phyloP scores from a whole-genome alignment of 2,329 filamentous ascomycete genomes.

The Apiospora koreana region DNA sequence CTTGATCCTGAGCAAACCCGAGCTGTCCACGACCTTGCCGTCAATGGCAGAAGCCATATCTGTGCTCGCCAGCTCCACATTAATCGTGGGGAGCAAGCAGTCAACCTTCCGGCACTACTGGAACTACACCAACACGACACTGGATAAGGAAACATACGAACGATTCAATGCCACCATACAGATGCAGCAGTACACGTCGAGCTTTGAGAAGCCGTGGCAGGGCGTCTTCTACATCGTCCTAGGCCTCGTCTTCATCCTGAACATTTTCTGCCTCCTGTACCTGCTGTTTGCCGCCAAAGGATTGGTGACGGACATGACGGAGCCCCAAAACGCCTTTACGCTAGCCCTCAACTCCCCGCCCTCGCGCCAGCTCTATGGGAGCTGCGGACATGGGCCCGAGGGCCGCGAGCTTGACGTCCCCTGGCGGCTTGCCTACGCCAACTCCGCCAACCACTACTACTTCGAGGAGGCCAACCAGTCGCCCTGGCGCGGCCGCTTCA shows the following conservation, averaged over 20 bases:
- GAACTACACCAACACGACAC: slow-evolving; percentile 39
- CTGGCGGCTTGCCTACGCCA: slow-evolving; percentile 42
- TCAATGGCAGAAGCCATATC: slow-evolving; percentile 75
- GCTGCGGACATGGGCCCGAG: slow-evolving; percentile 39
- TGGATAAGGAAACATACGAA: slow-evolving; percentile 51
- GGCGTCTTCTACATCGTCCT: slow-evolving; percentile 68
- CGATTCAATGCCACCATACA: slow-evolving; percentile 64
- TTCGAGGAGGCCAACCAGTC: slow-evolving; percentile 39
- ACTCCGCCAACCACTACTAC: slow-evolving; percentile 43
- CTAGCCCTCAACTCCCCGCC: slow-evolving; percentile 64
- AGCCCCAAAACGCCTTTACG: slow-evolving; percentile 74
- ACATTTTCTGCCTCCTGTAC: slow-evolving; percentile 65
- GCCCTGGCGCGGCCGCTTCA: slow-evolving; percentile 30
- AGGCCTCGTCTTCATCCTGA: slow-evolving; percentile 65
- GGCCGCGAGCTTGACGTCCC: slow-evolving; percentile 40
- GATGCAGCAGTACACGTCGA: slow-evolving; percentile 70
- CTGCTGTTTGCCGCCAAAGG: slow-evolving; percentile 55
- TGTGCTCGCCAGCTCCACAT: slow-evolving; percentile 66
- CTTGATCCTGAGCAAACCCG: slow-evolving; percentile 42
- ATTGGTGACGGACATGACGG: slow-evolving; percentile 76
- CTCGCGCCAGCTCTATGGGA: slow-evolving; percentile 37
- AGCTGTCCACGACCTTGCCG: slow-evolving; percentile 55
- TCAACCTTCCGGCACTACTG: slow-evolving; percentile 63
- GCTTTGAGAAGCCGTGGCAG: slow-evolving; percentile 62
- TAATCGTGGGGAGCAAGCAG: slow-evolving; percentile 60